Evolutionary conservation across 352 stramenopile genomes (phyloP), one percentile per base, ranked within the genome.

Genomic region (Phytophthora foliorum): DNA sequence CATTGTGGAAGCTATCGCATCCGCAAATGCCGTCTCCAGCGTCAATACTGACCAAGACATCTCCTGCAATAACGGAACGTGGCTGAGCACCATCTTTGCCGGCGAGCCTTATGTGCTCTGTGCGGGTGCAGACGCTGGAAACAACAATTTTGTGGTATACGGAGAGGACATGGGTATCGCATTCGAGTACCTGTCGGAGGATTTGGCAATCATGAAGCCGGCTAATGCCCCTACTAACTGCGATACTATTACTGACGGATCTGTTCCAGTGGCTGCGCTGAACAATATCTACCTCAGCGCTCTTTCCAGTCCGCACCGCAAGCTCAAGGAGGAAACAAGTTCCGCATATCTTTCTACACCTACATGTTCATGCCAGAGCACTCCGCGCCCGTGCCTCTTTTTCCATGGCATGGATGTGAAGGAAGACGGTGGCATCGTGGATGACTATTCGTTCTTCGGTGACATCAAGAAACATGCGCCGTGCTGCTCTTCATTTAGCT

Each of bases 401-500:
- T 78, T 86, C 51, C 81, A 89, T 25, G 81, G 81, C 29, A 73
- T 88, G 58, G 81, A 80, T 32, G 59, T 79, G 52, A 31, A 39
- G 3, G 62, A 57, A 5, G 69, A 84, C 16, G 54, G 61, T 9
- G 71, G 72, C 1, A 60, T 86, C 11, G 49, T 75, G 0, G 59
- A 82, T 52, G 63, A 64, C 6, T 80, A 72, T 45, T 61, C 64
- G 21, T 86, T 76, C 63, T 86, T 84, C 25, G 77, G 79, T 9
- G 65, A 80, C 48, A 80, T 86, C 34, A 74, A 83, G 19, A 59
- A 74, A 14, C 72, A 84, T 25, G 79, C 82, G 7, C 80, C 82
- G 13, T 90, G 81, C 70, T 90, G 81, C 56, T 77, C 77, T 25
- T 78, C 72, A 0, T 76, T 84, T 48, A 72, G 75, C 44, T 88